These are phyloP conservation scores for Inga laurina DNA, from an alignment of 306 rosid species.

Conservation along the genomic window DNA sequence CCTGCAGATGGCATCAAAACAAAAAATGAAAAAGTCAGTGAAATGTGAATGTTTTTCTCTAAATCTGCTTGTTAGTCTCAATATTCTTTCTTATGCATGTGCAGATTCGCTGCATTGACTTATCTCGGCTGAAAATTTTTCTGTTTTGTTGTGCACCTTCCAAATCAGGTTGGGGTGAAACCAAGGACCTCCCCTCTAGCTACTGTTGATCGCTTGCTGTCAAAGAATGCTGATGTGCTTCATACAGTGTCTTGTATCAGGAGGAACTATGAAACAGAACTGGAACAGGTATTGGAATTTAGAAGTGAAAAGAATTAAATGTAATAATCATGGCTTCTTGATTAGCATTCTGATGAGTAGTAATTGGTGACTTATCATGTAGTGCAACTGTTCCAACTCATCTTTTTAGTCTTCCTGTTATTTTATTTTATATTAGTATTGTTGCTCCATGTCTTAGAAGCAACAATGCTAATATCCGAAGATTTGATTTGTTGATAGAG, in stretches of 20 bases:
- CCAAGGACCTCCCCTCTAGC: slow-evolving; percentile 52
- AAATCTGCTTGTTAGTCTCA: slow-evolving; percentile 11
- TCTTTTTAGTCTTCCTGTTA: not conserved
- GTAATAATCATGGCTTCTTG: not conserved
- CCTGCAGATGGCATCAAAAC: slow-evolving; percentile 54
- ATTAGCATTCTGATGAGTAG: not conserved
- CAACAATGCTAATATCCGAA: not conserved
- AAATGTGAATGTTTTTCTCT: slow-evolving; percentile 30
- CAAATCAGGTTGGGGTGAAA: slow-evolving; percentile 57
- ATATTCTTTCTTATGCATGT: slow-evolving; percentile 16
- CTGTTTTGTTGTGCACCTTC: slow-evolving; percentile 25
- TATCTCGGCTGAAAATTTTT: slow-evolving; percentile 17
- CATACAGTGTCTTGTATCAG: slow-evolving; percentile 56
- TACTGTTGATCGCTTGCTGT: slow-evolving; percentile 37
- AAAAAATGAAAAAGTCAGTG: slow-evolving; percentile 70
- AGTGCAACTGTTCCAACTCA: not conserved
- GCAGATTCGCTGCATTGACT: slow-evolving; percentile 13
- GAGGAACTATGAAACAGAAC: slow-evolving; percentile 68
- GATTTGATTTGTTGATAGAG: not conserved
- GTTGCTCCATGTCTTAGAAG: not conserved
- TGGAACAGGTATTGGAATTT: slow-evolving; percentile 69
- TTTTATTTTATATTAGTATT: not conserved
- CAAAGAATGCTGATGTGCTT: slow-evolving; percentile 55
- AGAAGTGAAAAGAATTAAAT: not conserved
- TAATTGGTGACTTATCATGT: not conserved